Evolutionary conservation across 768 basidiomycete genomes (phyloP).

Genomic region (Tylopilus intermedius): DNA sequence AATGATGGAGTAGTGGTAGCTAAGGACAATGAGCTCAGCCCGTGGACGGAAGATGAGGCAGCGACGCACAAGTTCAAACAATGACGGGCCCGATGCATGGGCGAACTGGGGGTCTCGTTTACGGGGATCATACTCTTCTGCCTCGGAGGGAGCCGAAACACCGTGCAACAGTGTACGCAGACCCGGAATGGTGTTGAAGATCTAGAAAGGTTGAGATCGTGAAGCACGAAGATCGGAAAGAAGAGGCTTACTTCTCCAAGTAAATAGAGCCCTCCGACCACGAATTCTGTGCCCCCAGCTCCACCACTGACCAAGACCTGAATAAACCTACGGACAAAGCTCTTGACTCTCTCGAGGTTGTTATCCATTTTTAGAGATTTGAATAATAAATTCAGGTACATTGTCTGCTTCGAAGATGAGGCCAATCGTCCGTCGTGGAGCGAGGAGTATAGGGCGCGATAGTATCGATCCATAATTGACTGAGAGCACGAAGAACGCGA

Average conservation of each 20-base stretch:
- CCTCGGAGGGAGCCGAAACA: conserved; percentile 22
- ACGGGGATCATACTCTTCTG: conserved; percentile 65
- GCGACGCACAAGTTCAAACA: conserved; percentile 83
- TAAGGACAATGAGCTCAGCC: conserved; percentile 24
- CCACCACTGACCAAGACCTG: conserved; percentile 72
- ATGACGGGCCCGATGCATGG: conserved; percentile 67
- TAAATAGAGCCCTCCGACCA: conserved; percentile 82
- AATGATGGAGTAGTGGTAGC: conserved; percentile 79
- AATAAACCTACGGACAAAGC: conserved; percentile 77
- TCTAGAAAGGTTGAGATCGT: conserved; percentile 28
- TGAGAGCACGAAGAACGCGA: conserved; percentile 38
- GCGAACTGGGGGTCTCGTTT: conserved; percentile 90
- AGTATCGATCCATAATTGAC: conserved; percentile 61
- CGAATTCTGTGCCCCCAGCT: conserved; percentile 76
- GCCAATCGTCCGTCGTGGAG: conserved; percentile 78
- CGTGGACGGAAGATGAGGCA: neutral
- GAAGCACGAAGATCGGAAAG: neutral
- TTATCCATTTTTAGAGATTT: conserved; percentile 75
- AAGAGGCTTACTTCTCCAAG: conserved; percentile 72
- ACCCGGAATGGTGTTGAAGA: conserved; percentile 46
- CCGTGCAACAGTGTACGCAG: conserved; percentile 43
- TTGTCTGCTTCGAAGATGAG: conserved; percentile 86
- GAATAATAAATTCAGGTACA: conserved; percentile 94
- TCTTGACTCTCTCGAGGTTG: conserved; percentile 60
- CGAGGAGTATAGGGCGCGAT: conserved; percentile 85